Evolutionary conservation across 106 monocot species (phyloP).

Genomic region (Narthecium ossifragum): DNA sequence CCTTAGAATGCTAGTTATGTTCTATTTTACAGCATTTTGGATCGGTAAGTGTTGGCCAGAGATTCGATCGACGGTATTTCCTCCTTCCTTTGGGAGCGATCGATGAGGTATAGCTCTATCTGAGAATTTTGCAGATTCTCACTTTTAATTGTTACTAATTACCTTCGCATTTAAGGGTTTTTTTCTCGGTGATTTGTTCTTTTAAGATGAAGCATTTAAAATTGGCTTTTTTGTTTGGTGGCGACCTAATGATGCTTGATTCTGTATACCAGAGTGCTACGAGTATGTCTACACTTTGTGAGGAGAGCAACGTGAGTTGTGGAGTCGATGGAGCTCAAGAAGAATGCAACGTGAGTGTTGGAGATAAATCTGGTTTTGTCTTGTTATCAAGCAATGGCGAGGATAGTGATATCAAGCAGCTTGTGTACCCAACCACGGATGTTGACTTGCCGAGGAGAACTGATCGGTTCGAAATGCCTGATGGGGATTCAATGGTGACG

Average conservation of each 20-base stretch:
- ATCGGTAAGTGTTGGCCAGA: too few relatives aligned
- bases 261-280: too few relatives aligned
- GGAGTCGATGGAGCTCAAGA: too few relatives aligned
- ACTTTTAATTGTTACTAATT: not conserved
- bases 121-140: not conserved
- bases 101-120: too few relatives aligned
- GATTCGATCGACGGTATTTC: too few relatives aligned
- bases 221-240: too few relatives aligned
- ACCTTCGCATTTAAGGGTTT: not conserved
- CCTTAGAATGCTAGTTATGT: not conserved
- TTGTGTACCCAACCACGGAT: conserved; percentile 14
- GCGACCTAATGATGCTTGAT: too few relatives aligned
- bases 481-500: conserved; percentile 17
- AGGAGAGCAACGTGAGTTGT: not conserved
- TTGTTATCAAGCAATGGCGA: conserved; percentile 35
- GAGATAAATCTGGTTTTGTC: conserved; percentile 2
- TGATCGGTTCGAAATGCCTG: conserved; percentile 13
- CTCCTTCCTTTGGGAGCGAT: too few relatives aligned
- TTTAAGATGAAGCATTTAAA: too few relatives aligned
- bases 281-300: too few relatives aligned
- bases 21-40: too few relatives aligned
- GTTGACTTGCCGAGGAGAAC: conserved; percentile 16
- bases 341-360: conserved; percentile 5
- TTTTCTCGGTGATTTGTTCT: not conserved
- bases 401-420: conserved; percentile 27